Conservation (phyloP, 345 rosid species). For the Litchi chinensis region DNA sequence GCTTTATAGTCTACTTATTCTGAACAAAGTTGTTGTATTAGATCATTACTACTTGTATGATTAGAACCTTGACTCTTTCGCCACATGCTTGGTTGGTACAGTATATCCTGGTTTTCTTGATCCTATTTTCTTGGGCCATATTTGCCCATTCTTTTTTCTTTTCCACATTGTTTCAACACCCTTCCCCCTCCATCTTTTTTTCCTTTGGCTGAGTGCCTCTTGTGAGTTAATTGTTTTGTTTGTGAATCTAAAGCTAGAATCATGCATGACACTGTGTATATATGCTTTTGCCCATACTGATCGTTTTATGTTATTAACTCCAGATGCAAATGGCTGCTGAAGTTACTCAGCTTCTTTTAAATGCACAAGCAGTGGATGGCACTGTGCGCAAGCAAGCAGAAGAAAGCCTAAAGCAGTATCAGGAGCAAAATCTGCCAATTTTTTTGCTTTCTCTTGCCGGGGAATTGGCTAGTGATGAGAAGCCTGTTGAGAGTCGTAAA, state of each 20-base stretch:
- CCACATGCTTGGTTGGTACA: not conserved
- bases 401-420: constrained; percentile 67
- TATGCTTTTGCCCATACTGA: not conserved
- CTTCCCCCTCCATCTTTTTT: not conserved
- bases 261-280: not conserved
- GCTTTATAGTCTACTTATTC: not conserved
- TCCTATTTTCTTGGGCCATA: not conserved
- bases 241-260: too few species aligned
- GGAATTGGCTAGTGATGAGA: constrained; percentile 67
- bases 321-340: constrained; percentile 44
- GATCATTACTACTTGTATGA: not conserved
- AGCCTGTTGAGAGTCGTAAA: constrained; percentile 74
- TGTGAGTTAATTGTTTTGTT: not conserved
- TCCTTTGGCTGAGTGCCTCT: not conserved
- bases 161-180: not conserved
- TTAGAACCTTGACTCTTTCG: not conserved
- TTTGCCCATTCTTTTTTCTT: not conserved
- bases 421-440: constrained; percentile 66
- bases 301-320: not conserved
- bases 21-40: too few species aligned
- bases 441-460: constrained; percentile 67
- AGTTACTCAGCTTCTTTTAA: constrained; percentile 70
- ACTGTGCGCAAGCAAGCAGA: constrained; percentile 70
- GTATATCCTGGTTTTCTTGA: not conserved
- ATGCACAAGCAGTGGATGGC: constrained; percentile 75